Conservation (phyloP, 129 eudicot genomes). For the Helianthus annuus region DNA sequence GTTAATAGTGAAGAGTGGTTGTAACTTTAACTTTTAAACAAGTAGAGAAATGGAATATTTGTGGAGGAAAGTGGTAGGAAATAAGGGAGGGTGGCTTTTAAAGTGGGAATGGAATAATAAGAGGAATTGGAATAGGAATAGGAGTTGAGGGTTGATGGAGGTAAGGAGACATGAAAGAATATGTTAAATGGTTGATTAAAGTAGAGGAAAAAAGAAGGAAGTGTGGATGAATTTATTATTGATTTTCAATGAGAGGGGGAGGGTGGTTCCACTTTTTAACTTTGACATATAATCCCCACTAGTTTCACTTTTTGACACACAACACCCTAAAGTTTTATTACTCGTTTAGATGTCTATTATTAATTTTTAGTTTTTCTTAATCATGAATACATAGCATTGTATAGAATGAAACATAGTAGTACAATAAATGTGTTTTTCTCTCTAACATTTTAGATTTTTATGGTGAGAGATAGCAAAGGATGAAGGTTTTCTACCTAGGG, state of each 20-base stretch:
- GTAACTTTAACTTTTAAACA: not conserved
- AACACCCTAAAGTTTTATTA: not conserved
- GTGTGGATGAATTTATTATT: constrained; percentile 28
- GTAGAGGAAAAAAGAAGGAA: constrained; percentile 26
- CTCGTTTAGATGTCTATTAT: not conserved
- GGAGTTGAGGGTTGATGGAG: constrained; percentile 21
- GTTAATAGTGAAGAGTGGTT: not conserved
- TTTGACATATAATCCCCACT: constrained; percentile 4
- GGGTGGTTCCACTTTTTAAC: not conserved
- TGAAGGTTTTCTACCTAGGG: too few species aligned
- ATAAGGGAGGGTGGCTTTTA: constrained; percentile 27
- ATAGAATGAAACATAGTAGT: not conserved
- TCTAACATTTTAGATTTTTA: too few species aligned
- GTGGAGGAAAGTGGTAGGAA: constrained; percentile 14
- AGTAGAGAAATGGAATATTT: constrained; percentile 14
- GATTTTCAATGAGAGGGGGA: not conserved
- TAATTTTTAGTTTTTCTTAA: too few species aligned
- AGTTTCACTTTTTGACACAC: not conserved
- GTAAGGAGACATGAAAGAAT: constrained; percentile 27
- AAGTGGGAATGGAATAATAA: constrained; percentile 13
- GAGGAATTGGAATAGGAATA: not conserved
- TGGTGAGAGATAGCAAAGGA: too few species aligned
- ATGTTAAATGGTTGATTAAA: constrained; percentile 20
- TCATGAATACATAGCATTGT: too few species aligned
- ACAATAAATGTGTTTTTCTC: too few species aligned